Evolutionary conservation across 2,329 filamentous ascomycete species (phyloP).

Genomic region (Magnaporthiopsis poae): DNA sequence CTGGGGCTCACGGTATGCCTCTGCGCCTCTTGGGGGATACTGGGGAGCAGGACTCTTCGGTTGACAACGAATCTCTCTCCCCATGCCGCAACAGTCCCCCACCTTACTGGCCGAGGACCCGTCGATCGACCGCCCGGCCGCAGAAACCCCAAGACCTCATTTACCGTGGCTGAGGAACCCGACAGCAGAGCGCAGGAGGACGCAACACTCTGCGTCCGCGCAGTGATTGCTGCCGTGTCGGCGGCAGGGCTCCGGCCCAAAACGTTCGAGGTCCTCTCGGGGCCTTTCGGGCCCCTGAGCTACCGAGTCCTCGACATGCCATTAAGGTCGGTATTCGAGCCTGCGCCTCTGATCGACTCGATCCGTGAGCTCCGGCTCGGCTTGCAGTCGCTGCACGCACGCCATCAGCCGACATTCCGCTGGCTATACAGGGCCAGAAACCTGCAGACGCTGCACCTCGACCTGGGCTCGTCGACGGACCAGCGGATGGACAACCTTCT

Average conservation of each 20-base stretch:
- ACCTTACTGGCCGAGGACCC: too few species aligned
- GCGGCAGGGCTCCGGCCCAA: background rate
- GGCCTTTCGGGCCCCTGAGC: background rate
- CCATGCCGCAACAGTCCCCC: too few species aligned
- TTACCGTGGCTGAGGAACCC: background rate
- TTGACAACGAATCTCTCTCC: background rate
- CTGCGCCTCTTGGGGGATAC: background rate
- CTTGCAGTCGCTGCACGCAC: background rate
- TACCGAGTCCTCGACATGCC: background rate
- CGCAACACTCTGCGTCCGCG: background rate
- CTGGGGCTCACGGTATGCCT: background rate
- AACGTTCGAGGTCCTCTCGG: background rate
- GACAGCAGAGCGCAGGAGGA: background rate
- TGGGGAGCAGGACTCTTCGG: background rate
- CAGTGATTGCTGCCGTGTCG: background rate
- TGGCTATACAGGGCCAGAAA: background rate
- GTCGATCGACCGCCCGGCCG: too few species aligned
- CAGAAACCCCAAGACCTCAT: background rate
- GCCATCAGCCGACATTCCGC: too few species aligned
- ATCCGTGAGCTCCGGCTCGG: background rate
- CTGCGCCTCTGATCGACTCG: background rate
- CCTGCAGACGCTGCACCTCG: background rate
- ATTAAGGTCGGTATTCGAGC: fast-evolving
- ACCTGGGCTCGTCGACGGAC: background rate
- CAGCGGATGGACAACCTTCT: background rate